Percentiles rank a stretch among this genome's conserved stretches.
Evolutionary conservation across 352 stramenopile genomes (phyloP).

Genomic region (Phytophthora citricola): DNA sequence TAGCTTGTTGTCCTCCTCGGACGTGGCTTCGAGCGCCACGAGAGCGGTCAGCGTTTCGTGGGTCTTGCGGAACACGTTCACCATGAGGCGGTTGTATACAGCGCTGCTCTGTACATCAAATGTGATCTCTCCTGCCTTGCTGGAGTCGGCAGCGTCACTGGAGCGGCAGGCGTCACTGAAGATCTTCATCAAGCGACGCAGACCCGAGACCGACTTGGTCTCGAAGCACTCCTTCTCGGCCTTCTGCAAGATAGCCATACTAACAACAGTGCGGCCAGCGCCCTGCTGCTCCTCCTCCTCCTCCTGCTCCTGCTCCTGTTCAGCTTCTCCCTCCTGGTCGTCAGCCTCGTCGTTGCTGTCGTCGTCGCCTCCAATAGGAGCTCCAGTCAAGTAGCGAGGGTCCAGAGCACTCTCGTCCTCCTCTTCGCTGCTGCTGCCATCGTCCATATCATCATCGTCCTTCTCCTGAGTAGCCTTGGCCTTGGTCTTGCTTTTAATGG

Average conservation of each 20-base stretch:
- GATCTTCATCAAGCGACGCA: conserved; percentile 93
- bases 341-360: conserved; percentile 42
- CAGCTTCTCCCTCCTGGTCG: conserved; percentile 12
- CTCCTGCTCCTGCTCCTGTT: conserved; percentile 27
- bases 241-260: conserved; percentile 72
- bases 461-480: conserved; percentile 38
- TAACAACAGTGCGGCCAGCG: conserved; percentile 71
- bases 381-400: conserved; percentile 74
- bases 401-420: conserved; percentile 84
- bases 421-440: conserved; percentile 81
- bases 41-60: conserved; percentile 89
- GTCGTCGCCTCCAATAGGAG: conserved; percentile 36
- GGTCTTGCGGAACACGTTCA: conserved; percentile 91
- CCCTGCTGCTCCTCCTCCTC: conserved; percentile 35
- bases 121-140: conserved; percentile 75
- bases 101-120: conserved; percentile 94
- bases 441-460: conserved; percentile 52
- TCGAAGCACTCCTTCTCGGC: conserved; percentile 93
- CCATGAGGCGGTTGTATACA: conserved; percentile 96
- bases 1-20: conserved; percentile 41
- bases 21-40: conserved; percentile 51
- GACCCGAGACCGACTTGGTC: conserved; percentile 82
- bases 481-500: conserved; percentile 23
- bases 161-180: conserved; percentile 96
- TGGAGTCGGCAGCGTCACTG: conserved; percentile 82